Evolutionary conservation across 1,139 yeast species (phyloP).

Genomic region (Debaryomyces subglobosus): DNA sequence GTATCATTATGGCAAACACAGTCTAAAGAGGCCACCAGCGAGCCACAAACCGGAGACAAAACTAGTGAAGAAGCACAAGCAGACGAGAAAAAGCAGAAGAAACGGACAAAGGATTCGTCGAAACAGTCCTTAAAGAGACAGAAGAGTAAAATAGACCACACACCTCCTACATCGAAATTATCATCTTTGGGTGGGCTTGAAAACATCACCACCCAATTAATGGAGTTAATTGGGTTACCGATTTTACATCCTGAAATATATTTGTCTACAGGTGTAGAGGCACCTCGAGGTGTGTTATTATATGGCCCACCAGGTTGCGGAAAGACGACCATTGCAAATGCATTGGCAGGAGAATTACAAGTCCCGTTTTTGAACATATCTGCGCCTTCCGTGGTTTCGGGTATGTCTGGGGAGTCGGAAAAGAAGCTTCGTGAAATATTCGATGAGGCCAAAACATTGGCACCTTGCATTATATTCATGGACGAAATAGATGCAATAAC

Average conservation of each 20-base stretch:
- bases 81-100: constrained; percentile 28
- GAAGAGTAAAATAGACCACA: constrained; percentile 56
- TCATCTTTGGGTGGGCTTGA: constrained; percentile 90
- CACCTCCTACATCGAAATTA: constrained; percentile 70
- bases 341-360: constrained; percentile 90
- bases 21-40: constrained; percentile 15
- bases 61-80: constrained; percentile 12
- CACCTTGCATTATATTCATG: constrained; percentile 90
- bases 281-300: constrained; percentile 92
- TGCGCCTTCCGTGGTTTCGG: constrained; percentile 96
- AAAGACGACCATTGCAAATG: constrained; percentile 93
- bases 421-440: constrained; percentile 90
- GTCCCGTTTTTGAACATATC: constrained; percentile 90
- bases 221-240: constrained; percentile 91
- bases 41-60: constrained; percentile 5
- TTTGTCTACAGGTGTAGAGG: constrained; percentile 85
- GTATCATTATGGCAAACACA: constrained; percentile 64
- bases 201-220: constrained; percentile 74
- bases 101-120: constrained; percentile 32
- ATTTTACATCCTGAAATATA: constrained; percentile 92
- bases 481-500: constrained; percentile 98
- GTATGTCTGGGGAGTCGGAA: constrained; percentile 99
- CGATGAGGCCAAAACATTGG: constrained; percentile 86
- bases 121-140: constrained; percentile 36
- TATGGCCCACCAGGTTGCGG: constrained; percentile 99